Percentiles rank a stretch among this genome's conserved stretches.
These are phyloP conservation scores for Xylaria sp. DNA, from an alignment of 2,329 filamentous ascomycete genomes.

Conservation along the genomic window DNA sequence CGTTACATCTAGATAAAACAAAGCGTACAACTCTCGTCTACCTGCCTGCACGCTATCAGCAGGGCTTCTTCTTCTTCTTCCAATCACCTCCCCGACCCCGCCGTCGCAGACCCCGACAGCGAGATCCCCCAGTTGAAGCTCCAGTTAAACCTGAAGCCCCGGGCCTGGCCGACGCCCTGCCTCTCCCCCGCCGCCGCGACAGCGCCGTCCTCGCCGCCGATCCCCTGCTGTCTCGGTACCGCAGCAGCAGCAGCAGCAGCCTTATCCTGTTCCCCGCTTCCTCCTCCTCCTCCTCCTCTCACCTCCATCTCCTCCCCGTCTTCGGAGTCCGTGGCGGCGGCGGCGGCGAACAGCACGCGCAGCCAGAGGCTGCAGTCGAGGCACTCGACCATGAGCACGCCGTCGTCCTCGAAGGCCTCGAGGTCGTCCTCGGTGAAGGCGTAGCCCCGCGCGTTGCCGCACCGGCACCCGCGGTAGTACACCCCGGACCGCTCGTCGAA, in stretches of 20 bases:
- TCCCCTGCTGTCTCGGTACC: constrained; percentile 4
- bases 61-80: background rate
- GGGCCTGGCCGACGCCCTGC: constrained; percentile 19
- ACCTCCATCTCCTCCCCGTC: constrained; percentile 5
- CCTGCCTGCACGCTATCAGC: background rate
- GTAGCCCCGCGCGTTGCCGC: constrained; percentile 65
- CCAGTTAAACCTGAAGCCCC: constrained; percentile 33
- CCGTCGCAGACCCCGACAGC: constrained; percentile 27
- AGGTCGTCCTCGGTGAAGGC: constrained; percentile 61
- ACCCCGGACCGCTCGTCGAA: constrained; percentile 51
- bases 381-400: constrained; percentile 67
- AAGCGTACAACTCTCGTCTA: too few relatives aligned
- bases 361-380: constrained; percentile 69
- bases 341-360: constrained; percentile 63
- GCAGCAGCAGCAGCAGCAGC: background rate
- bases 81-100: constrained; percentile 16
- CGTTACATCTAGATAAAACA: too few relatives aligned
- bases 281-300: constrained; percentile 2
- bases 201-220: background rate
- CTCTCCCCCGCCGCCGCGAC: constrained; percentile 15
- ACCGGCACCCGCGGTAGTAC: constrained; percentile 65
- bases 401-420: constrained; percentile 58
- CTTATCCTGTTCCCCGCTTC: constrained; percentile 26
- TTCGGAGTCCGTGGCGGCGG: constrained; percentile 43
- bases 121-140: constrained; percentile 35